Conservation (phyloP, 1,284 basidiomycete species). For the Volvariella surrecta region DNA sequence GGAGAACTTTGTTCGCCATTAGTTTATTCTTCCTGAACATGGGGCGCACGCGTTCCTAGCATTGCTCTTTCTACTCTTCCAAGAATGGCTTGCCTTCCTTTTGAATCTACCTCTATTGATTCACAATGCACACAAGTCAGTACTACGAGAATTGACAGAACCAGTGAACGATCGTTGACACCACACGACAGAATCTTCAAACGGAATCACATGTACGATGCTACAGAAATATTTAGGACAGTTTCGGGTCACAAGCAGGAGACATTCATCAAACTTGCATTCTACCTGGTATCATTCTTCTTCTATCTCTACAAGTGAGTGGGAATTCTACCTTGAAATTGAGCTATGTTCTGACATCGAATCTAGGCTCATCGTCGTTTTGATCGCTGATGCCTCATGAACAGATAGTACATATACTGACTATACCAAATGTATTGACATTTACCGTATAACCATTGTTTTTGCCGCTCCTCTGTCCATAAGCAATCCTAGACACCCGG, state of each 20-base stretch:
- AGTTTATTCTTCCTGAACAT: constrained; percentile 99
- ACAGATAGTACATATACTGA: constrained; percentile 16
- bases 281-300: constrained; percentile 92
- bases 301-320: constrained; percentile 92
- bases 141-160: constrained; percentile 10
- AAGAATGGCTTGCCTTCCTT: constrained; percentile 91
- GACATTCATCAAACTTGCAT: constrained; percentile 92
- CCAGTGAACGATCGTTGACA: background rate
- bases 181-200: constrained; percentile 65
- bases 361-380: constrained; percentile 75
- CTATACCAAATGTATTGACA: background rate
- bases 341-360: background rate
- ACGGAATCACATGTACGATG: constrained; percentile 97
- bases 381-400: constrained; percentile 55
- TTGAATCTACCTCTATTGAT: constrained; percentile 87
- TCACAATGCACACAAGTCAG: constrained; percentile 93
- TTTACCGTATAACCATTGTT: background rate
- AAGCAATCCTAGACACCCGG: too few relatives aligned
- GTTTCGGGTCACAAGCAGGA: constrained; percentile 93
- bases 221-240: constrained; percentile 98
- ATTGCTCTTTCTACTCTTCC: constrained; percentile 78
- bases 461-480: background rate
- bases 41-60: constrained; percentile 89
- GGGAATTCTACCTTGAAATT: constrained; percentile 5
- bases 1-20: background rate